Evolutionary conservation across 176 grass and related monocot genomes (phyloP), one percentile per base, ranked within the genome.

Genomic region (Juncus inflexus): DNA sequence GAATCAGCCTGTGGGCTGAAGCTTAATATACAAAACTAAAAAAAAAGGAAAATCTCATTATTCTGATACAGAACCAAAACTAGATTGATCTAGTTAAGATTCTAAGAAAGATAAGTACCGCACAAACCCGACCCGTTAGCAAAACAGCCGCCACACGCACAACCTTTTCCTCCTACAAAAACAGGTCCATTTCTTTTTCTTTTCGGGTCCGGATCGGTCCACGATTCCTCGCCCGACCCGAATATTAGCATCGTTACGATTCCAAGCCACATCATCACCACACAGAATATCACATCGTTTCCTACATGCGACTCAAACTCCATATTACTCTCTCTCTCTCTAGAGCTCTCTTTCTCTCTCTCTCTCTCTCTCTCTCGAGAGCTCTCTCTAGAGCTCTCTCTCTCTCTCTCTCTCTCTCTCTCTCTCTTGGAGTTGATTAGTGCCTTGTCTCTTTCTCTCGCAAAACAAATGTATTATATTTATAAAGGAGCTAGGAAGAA

Each of bases 71-170:
- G 43, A 47, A 47, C 9, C 4, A 47, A 47, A 47, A 55, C 10
- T 68, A 54, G 14, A 10, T 5, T 12, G 16, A 40, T 70, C 13
- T 40, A 7, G 37, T 58, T 37, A 35, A 58, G 10, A 57, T 13
- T 70, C 13, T 71, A 71, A 47, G 54, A 71, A 47, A 71, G 68
- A 55, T 71, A 71, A 58, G 68, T 71, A 19, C 58, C 40, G 8
- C 68, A 71, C 9, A 71, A 12, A 59, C 68, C 68, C 8, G 54
- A 41, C 54, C 68, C 54, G 10, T 71, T 43, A 60, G 38, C 54
- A 28, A 28, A 28, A 9, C 68, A 71, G 0, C 39, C 38, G 38
- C 68, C 68, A 19, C 68, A 71, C 55, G 13, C 54, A 15, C 68
- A 71, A 60, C 19, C 54, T 4, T 19, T 5, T 58, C 68, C 68